phyloP scores from a whole-genome alignment of 108 stramenopile genomes.

The Fragilariopsis cylindrus region DNA sequence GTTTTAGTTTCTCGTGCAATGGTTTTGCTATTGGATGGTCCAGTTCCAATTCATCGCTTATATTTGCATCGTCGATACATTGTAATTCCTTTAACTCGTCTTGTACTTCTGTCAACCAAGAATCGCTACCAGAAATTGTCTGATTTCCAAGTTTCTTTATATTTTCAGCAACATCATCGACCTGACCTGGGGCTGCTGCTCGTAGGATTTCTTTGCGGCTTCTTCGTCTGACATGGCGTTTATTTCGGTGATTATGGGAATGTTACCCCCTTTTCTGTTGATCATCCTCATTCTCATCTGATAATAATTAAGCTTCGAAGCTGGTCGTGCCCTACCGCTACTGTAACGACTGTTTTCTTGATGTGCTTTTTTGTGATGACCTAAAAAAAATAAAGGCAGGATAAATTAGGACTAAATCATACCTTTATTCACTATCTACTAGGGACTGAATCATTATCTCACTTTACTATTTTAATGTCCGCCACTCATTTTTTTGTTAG shows the following conservation, averaged over 20 bases:
- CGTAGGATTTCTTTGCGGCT: conserved; percentile 21
- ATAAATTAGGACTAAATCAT: too few species aligned
- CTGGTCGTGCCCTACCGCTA: too few species aligned
- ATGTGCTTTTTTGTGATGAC: too few species aligned
- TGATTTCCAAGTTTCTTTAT: conserved; percentile 10
- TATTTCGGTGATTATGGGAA: background rate
- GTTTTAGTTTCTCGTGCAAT: conserved; percentile 26
- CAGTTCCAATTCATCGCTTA: conserved; percentile 2
- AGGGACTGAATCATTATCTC: too few species aligned
- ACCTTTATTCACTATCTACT: too few species aligned
- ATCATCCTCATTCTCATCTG: too few species aligned
- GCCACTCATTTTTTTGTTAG: too few species aligned
- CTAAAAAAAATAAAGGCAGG: too few species aligned
- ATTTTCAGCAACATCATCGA: conserved; percentile 29
- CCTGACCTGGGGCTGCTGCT: conserved; percentile 44
- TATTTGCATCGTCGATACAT: conserved; percentile 12
- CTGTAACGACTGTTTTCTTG: too few species aligned
- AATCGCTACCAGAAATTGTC: background rate
- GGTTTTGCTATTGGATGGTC: conserved; percentile 23
- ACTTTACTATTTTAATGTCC: too few species aligned
- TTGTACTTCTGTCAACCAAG: conserved; percentile 9
- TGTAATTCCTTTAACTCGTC: conserved; percentile 17
- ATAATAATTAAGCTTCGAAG: too few species aligned
- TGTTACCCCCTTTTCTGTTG: too few species aligned
- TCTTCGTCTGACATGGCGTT: conserved; percentile 21